phyloP scores from a whole-genome alignment of 306 rosid genomes.

The Mimosa bimucronata region DNA sequence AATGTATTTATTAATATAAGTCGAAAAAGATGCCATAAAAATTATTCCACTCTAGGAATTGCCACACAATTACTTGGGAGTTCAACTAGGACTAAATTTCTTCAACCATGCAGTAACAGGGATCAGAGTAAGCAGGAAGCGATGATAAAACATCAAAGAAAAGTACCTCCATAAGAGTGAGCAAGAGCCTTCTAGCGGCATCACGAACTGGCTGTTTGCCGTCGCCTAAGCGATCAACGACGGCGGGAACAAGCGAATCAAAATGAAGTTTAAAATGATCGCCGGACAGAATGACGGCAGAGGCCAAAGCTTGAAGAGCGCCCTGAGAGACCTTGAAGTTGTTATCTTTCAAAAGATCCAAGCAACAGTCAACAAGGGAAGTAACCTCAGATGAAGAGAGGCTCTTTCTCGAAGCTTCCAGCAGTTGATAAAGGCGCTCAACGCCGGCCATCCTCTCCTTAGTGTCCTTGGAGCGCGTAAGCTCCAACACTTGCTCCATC shows the following conservation, averaged over 20 bases:
- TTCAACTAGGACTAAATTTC: neutral
- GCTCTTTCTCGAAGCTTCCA: constrained; percentile 87
- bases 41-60: neutral
- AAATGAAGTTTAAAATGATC: constrained; percentile 93
- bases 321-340: constrained; percentile 96
- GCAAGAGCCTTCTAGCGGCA: constrained; percentile 87
- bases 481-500: constrained; percentile 97
- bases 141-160: neutral
- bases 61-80: neutral
- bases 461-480: constrained; percentile 93
- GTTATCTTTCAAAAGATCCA: constrained; percentile 94
- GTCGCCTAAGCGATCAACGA: constrained; percentile 93
- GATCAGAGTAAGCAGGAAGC: neutral
- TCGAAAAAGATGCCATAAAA: neutral
- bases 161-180: constrained; percentile 95
- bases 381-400: constrained; percentile 79
- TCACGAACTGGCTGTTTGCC: constrained; percentile 95
- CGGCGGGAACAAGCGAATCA: constrained; percentile 93
- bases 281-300: constrained; percentile 94
- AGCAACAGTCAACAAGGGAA: constrained; percentile 83
- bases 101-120: neutral
- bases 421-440: constrained; percentile 84
- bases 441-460: constrained; percentile 99
- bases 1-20: neutral
- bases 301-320: constrained; percentile 90